A percentile compares a stretch with the other conserved stretches of the same genome.
Conservation (phyloP, 345 rosid genomes). For the Citrus sp. region DNA sequence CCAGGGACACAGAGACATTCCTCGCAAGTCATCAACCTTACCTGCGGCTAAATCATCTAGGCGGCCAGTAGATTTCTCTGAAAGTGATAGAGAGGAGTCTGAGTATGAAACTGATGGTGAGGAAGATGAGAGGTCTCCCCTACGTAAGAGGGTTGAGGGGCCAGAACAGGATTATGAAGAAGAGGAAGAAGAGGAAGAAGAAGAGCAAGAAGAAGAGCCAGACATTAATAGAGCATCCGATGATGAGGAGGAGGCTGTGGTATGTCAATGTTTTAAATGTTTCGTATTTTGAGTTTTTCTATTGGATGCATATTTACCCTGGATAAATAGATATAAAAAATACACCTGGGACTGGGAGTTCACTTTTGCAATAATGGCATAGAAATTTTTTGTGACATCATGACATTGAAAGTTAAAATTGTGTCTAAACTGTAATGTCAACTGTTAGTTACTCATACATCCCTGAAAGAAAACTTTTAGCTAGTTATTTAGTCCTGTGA, state of each 20-base stretch:
- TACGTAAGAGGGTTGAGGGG: slow-evolving; percentile 61
- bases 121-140: slow-evolving; percentile 61
- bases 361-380: background rate
- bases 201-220: slow-evolving; percentile 46
- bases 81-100: slow-evolving; percentile 90
- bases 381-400: background rate
- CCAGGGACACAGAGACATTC: slow-evolving; percentile 68
- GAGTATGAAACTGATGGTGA: slow-evolving; percentile 94
- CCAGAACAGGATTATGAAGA: slow-evolving; percentile 83
- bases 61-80: slow-evolving; percentile 75
- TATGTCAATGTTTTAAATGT: slow-evolving; percentile 20
- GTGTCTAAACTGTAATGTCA: background rate
- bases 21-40: slow-evolving; percentile 59
- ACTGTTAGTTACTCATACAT: background rate
- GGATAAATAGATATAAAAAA: background rate
- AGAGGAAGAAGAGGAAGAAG: slow-evolving; percentile 74
- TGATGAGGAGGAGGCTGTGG: slow-evolving; percentile 63
- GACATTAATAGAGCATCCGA: slow-evolving; percentile 60
- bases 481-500: background rate
- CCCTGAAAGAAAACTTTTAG: background rate
- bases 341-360: background rate
- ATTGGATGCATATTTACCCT: background rate
- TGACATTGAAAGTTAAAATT: background rate
- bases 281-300: background rate
- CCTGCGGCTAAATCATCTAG: slow-evolving; percentile 54